phyloP scores from a whole-genome alignment of 331 rosid genomes.

The Saraca asoca region DNA sequence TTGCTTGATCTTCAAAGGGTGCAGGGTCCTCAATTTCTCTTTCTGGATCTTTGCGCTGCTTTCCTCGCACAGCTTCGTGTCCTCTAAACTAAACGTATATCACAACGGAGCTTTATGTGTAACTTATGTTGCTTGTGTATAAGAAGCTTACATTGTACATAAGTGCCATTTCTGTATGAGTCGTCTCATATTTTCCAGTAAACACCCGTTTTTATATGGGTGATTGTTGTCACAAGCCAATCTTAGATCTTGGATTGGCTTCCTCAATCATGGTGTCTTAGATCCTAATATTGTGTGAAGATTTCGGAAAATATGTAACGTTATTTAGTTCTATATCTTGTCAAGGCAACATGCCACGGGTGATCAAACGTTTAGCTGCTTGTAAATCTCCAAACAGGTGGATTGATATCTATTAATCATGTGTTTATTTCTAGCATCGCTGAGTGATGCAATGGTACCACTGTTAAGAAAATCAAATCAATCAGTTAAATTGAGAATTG shows the following conservation, averaged over 20 bases:
- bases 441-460: too few species aligned
- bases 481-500: too few species aligned
- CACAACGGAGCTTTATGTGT: conserved; percentile 33
- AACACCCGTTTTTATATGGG: background rate
- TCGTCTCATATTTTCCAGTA: background rate
- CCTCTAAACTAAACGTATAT: conserved; percentile 41
- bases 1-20: conserved; percentile 92
- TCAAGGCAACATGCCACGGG: too few species aligned
- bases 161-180: conserved; percentile 4
- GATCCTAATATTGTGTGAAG: background rate
- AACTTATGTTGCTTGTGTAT: conserved; percentile 49
- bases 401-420: too few species aligned
- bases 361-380: too few species aligned
- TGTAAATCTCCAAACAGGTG: too few species aligned
- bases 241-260: background rate
- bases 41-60: conserved; percentile 92
- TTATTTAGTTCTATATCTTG: too few species aligned
- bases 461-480: too few species aligned
- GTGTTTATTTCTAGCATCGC: too few species aligned
- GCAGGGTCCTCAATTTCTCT: conserved; percentile 88
- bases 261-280: background rate
- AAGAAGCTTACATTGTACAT: conserved; percentile 27
- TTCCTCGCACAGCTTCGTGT: conserved; percentile 88
- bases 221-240: background rate
- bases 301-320: too few species aligned